Base-by-base conservation (phyloP, 352 stramenopile genomes). In the Phytophthora lateralis region DNA sequence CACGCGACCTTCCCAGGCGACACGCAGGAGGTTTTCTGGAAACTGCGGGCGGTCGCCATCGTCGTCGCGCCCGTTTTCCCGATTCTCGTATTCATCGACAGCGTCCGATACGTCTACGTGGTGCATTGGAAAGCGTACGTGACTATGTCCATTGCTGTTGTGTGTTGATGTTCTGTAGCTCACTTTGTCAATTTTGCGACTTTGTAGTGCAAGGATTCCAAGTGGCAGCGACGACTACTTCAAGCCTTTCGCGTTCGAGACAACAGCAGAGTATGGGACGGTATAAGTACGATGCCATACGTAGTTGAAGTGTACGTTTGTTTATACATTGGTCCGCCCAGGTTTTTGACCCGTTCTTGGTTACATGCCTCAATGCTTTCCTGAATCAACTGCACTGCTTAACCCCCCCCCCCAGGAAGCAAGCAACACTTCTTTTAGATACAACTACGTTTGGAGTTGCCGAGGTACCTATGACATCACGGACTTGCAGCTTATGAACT, bases 121-220 rank as follows among this genome's bases (percentile, higher is more conserved):
- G 71, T 77, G 26, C 71, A 78, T 73, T 82, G 72, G 59, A 77
- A 82, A 76, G 57, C 56, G 76, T 85, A 49, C 63, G 76, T 65
- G 48, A 17, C 18, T 17, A 39, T 51, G 15, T 20, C 34, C 4
- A 27, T 46, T 43, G 6, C 30, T 21, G 11, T 21, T 50, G 32
- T 50, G 32, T 20, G 18, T 6, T 20, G 11, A 6, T 41, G 1
- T 20, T 18, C 1, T 10, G 12, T 41, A 10, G 12, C 18, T 51
- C 3, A 68, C 29, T 11, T 57, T 63, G 34, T 49, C 6, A 44
- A 34, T 51, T 10, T 15, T 60, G 1, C 55, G 18, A 45, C 47
- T 3, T 14, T 43, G 26, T 43, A 62, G 42, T 35, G 12, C 48
- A 32, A 69, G 63, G 46, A 29, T 58, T 44, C 44, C 56, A 39